A percentile compares a stretch with the other conserved stretches of the same genome.
Conservation (phyloP, 768 basidiomycete genomes). For the Coprinellus micaceus region DNA sequence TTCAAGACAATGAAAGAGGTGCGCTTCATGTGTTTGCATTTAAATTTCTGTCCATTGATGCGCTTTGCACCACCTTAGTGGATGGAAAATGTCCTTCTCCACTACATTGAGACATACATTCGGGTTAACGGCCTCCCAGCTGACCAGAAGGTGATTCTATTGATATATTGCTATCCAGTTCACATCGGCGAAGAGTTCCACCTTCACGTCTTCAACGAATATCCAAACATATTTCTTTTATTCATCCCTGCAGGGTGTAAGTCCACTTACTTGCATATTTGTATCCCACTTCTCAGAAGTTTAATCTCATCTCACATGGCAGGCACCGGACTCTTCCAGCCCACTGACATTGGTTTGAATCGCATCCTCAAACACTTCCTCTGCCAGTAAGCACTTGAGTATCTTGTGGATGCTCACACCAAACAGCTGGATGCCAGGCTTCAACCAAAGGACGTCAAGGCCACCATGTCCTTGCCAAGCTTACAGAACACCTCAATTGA, state of each 20-base stretch:
- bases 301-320: no score
- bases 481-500: constrained; percentile 19
- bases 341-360: constrained; percentile 28
- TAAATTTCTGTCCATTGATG: no score
- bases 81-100: constrained; percentile 13
- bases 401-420: constrained; percentile 15
- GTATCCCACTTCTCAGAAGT: background rate
- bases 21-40: no score
- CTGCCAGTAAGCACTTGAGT: constrained; percentile 14
- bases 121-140: constrained; percentile 9
- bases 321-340: constrained; percentile 18
- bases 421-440: constrained; percentile 13
- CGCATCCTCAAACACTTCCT: constrained; percentile 23
- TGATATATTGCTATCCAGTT: constrained; percentile 26
- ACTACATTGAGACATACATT: constrained; percentile 12
- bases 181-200: constrained; percentile 23
- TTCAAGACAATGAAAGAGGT: no score
- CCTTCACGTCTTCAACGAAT: constrained; percentile 11
- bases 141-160: constrained; percentile 19
- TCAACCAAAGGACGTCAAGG: constrained; percentile 9
- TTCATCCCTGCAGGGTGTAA: constrained; percentile 27
- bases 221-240: constrained; percentile 18
- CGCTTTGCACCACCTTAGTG: no score
- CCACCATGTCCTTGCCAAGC: background rate
- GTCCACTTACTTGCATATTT: background rate